Conservation (phyloP, 1,284 basidiomycete species). For the Crucibulum parvulum region DNA sequence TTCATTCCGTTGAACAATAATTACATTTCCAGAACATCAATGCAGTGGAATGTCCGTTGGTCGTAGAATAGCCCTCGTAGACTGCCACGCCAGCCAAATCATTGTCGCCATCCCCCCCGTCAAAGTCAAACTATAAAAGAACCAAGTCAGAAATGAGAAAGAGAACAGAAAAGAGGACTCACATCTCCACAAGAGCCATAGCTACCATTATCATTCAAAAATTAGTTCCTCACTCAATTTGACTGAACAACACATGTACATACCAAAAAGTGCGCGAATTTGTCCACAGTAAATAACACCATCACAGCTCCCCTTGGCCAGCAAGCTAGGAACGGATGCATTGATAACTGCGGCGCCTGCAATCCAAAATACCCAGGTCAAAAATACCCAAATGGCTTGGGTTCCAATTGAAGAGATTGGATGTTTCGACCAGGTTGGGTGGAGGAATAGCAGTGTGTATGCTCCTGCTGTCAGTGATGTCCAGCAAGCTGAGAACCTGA, state of each 20-base stretch:
- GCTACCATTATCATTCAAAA: conserved; percentile 25
- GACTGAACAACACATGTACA: conserved; percentile 7
- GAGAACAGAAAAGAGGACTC: neutral
- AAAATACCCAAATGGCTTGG: conserved; percentile 59
- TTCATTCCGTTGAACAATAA: neutral
- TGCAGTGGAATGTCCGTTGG: conserved; percentile 3
- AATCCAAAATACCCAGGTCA: conserved; percentile 65
- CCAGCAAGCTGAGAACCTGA: conserved; percentile 63
- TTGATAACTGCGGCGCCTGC: conserved; percentile 56
- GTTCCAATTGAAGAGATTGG: conserved; percentile 60
- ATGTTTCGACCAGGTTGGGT: conserved; percentile 58
- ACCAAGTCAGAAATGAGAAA: conserved; percentile 5
- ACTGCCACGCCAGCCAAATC: conserved; percentile 57
- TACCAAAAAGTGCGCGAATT: conserved; percentile 57
- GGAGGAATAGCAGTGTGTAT: conserved; percentile 61
- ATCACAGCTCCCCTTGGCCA: conserved; percentile 43
- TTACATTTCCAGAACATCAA: neutral
- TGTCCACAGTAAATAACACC: conserved; percentile 60
- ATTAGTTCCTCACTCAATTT: neutral
- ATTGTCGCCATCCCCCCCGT: conserved; percentile 51
- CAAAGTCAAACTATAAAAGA: conserved; percentile 42
- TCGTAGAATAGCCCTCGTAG: conserved; percentile 39
- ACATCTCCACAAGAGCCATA: conserved; percentile 55
- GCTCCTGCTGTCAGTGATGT: conserved; percentile 55
- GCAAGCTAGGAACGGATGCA: conserved; percentile 48